Evolutionary conservation across 2,329 filamentous ascomycete genomes (phyloP).

Genomic region (Elsinoe australis): DNA sequence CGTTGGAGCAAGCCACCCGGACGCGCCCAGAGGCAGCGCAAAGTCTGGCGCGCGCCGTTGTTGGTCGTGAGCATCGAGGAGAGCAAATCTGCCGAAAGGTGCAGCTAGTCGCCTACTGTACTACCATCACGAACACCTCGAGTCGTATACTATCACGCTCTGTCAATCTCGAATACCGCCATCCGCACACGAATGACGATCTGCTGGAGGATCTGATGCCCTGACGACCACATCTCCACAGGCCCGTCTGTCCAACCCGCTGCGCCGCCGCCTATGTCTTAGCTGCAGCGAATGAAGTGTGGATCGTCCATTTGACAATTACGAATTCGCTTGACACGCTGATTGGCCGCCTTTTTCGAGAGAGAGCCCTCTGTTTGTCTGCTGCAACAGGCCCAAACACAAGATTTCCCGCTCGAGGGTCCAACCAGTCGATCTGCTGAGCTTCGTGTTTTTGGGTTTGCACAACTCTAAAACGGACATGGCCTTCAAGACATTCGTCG

Average conservation of each 20-base stretch:
- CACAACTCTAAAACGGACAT: background rate
- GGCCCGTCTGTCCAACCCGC: too few species aligned
- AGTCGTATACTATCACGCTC: too few species aligned
- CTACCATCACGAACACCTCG: too few species aligned
- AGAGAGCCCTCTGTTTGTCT: background rate
- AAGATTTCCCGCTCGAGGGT: background rate
- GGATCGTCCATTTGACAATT: too few species aligned
- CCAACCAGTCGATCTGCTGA: background rate
- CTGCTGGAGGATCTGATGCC: too few species aligned
- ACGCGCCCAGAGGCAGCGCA: constrained; percentile 8
- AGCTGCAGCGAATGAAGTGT: too few species aligned
- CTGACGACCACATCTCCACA: too few species aligned
- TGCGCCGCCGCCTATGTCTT: too few species aligned
- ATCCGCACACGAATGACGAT: too few species aligned
- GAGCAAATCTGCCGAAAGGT: constrained; percentile 6
- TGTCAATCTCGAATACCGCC: too few species aligned
- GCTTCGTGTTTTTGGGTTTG: constrained; percentile 1
- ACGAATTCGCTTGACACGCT: background rate
- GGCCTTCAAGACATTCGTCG: constrained; percentile 10
- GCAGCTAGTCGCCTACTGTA: too few species aligned
- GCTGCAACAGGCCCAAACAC: background rate
- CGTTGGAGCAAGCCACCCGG: constrained; percentile 13
- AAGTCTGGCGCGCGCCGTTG: constrained; percentile 10
- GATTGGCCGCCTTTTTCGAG: background rate
- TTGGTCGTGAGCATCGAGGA: constrained; percentile 8